Base-by-base conservation (phyloP, 257 asterid species). In the Ligustrum vulgare region DNA sequence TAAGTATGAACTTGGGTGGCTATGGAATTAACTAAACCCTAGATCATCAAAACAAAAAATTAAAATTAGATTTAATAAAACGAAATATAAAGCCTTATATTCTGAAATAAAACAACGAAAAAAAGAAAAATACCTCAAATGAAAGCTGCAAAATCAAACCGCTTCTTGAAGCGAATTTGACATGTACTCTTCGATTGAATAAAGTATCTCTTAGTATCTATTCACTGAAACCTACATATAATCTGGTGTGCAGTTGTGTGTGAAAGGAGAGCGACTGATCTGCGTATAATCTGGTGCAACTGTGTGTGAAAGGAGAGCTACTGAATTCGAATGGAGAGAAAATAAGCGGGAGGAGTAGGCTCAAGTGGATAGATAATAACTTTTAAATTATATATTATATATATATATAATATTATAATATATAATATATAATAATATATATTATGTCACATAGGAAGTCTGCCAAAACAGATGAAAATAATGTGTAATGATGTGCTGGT, bases 271-370 rank as follows among this genome's bases (percentile, higher is more conserved):
- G 31, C 31, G 31, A 28, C 31, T 28, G 31, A 28, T 28, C 5
- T 23, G 39, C 12, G 32, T 8, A 18, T 12, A 39, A 31, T 39
- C 54, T 9, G 20, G 25, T 22, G 85, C 9, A 11, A 37, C 8
- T 3, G 37, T 28, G 31, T 28, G 39, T 69, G 45, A 20, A 67
- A 16, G 62, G 60, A 34, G 75, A 47, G 77, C 2, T 3, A 13
- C 4, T 65, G 84, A 76, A 85, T 88, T 87, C 88, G 89, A 88
- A 90, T 75, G 49, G 56, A 35, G 72, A 72, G 88, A 85, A 28
- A 28, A 85, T 85, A 84, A 87, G 93, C 96, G 91, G 96, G 90
- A 86, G 86, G 78, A 69, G 73, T 2, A 3, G 15, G 45, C 13
- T 39, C 0, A 9, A 10, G 45, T 13, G 8, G 45, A 47, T 63